Evolutionary conservation across 108 stramenopile genomes (phyloP), one percentile per base, ranked within the genome.

Genomic region (Stephanodiscus minutulus): DNA sequence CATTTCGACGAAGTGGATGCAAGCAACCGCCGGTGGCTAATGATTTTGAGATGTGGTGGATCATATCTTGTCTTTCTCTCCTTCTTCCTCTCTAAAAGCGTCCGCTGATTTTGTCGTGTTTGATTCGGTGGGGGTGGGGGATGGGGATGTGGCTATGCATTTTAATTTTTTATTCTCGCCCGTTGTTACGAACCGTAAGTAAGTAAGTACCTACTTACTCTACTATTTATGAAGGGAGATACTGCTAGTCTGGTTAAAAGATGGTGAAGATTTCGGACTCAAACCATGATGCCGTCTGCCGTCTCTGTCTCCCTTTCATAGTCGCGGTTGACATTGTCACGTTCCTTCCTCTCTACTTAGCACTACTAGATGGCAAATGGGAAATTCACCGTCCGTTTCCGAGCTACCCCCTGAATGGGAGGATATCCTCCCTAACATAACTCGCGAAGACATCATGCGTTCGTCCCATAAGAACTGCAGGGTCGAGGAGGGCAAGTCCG

Each of bases 331-430:
- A 33, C 5, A 4, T 5, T 33, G 31, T 33, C 47, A 2, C 5
- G 31, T 33, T 33, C 31, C 31, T 33, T 33, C 2, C 2, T 33
- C 31, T 33, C 31, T 33, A 33, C 31, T 33, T 2, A 33, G 31
- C 15, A 48, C 47, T 48, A 6, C 15, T 18, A 59, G 15, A n/a
- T n/a, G n/a, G n/a, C n/a, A 33, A 4, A 68, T 68, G 67, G 67
- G 67, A 1, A 55, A 68, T 24, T n/a, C 33, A 7, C 67, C 67
- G 17, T 68, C 67, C 0, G 57, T 54, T 13, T 56, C 77, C 59
- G 65, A 71, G 44, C 66, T 79, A 11, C 77, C 77, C 17, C 7
- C 50, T 8, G 56, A 64, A 58, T 79, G 77, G 77, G 20, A 65
- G 0, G 53, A 39, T 39, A 66, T 79, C 28, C 77, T 79, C 27